A percentile compares a stretch with the other conserved stretches of the same genome.
phyloP scores from a whole-genome alignment of 2,329 filamentous ascomycete species.

The Verticillium isaacii region DNA sequence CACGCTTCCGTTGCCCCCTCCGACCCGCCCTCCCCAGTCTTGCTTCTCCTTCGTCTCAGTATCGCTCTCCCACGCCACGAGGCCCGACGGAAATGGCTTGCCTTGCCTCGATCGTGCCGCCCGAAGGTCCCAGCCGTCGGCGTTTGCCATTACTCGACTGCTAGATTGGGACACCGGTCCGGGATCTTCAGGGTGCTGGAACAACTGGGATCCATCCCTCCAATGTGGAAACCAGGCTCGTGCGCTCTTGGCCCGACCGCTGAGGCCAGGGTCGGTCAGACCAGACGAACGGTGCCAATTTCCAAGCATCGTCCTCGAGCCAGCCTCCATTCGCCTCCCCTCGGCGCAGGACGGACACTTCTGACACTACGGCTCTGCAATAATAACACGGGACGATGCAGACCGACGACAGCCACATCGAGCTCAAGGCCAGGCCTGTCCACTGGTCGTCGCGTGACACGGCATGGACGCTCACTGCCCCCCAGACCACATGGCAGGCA shows the following conservation, averaged over 20 bases:
- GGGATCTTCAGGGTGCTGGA: neutral
- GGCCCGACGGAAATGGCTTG: neutral
- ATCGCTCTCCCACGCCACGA: neutral
- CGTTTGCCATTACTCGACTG: neutral
- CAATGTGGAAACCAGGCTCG: neutral
- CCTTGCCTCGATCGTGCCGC: neutral
- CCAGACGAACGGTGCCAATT: neutral
- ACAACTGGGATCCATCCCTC: neutral
- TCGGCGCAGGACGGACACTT: neutral
- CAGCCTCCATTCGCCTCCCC: neutral
- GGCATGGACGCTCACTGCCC: neutral
- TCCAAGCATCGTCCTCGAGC: neutral
- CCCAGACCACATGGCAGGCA: neutral
- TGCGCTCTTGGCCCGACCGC: neutral
- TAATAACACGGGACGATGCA: neutral
- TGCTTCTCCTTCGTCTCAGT: neutral
- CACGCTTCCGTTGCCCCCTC: neutral
- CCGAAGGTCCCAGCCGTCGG: neutral
- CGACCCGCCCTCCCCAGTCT: neutral
- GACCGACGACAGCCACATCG: neutral
- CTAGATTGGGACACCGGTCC: neutral
- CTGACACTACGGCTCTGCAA: neutral
- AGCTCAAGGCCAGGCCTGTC: neutral
- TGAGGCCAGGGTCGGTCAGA: neutral
- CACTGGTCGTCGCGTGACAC: neutral